These are phyloP conservation scores for Penicillium arizonense DNA, from an alignment of 495 filamentous ascomycete genomes.

Conservation along the genomic window DNA sequence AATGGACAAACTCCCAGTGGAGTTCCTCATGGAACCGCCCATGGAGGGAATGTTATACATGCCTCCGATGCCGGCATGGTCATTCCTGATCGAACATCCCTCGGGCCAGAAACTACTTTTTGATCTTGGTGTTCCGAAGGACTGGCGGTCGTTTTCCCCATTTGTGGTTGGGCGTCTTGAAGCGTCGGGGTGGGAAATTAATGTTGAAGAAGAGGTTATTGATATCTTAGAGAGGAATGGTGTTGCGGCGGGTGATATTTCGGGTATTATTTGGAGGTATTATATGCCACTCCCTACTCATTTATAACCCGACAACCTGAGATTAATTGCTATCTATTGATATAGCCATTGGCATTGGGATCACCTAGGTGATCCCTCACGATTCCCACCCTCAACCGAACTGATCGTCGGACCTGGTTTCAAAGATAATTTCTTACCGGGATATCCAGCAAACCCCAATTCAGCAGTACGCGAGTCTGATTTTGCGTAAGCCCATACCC, in stretches of 20 bases:
- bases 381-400: conserved; percentile 47
- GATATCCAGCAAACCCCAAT: conserved; percentile 47
- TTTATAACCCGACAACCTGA: not conserved
- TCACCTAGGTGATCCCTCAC: conserved; percentile 55
- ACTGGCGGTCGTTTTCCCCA: conserved; percentile 44
- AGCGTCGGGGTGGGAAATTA: conserved; percentile 20
- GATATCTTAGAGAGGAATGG: conserved; percentile 50
- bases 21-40: conserved; percentile 38
- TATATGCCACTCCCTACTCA: not conserved
- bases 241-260: conserved; percentile 43
- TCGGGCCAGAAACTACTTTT: conserved; percentile 50
- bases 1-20: conserved; percentile 29
- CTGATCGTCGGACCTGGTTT: conserved; percentile 60
- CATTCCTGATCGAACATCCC: conserved; percentile 55
- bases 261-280: conserved; percentile 56
- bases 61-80: conserved; percentile 39
- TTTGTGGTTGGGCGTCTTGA: conserved; percentile 23
- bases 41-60: conserved; percentile 43
- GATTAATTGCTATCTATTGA: not conserved
- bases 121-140: conserved; percentile 57
- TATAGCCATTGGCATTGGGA: conserved; percentile 59
- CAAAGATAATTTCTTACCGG: conserved; percentile 44
- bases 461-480: conserved; percentile 41
- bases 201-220: conserved; percentile 45
- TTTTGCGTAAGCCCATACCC: conserved; percentile 33